Conservation (phyloP, 768 basidiomycete species). For the Russula abietina region DNA sequence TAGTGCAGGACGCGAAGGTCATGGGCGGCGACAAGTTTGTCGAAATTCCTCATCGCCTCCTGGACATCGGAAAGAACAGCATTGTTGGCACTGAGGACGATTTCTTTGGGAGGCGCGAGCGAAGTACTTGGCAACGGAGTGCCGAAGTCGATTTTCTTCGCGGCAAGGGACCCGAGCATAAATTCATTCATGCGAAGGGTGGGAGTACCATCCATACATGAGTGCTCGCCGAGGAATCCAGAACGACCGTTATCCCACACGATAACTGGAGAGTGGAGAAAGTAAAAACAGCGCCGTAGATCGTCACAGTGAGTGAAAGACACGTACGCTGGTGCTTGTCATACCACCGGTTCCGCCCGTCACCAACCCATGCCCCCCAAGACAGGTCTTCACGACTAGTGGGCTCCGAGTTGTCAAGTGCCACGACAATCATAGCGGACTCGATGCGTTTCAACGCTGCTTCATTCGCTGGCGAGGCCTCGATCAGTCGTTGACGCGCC, state of each 20-base stretch:
- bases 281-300: background rate
- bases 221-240: conserved; percentile 86
- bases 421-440: conserved; percentile 81
- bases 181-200: conserved; percentile 96
- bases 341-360: conserved; percentile 87
- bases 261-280: conserved; percentile 52
- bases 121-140: conserved; percentile 27
- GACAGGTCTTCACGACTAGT: conserved; percentile 76
- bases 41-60: conserved; percentile 61
- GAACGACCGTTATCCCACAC: conserved; percentile 94
- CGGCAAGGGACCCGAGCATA: conserved; percentile 66
- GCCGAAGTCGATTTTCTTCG: conserved; percentile 72
- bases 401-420: conserved; percentile 78
- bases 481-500: conserved; percentile 57
- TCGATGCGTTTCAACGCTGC: conserved; percentile 73
- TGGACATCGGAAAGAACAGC: conserved; percentile 48
- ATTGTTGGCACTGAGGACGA: conserved; percentile 63
- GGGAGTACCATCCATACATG: conserved; percentile 91
- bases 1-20: conserved; percentile 47
- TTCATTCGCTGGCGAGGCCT: conserved; percentile 59
- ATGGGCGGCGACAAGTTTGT: conserved; percentile 68
- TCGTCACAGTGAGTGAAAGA: background rate
- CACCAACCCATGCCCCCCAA: conserved; percentile 82
- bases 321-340: conserved; percentile 87
- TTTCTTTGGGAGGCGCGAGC: conserved; percentile 47